phyloP scores from a whole-genome alignment of 2,329 filamentous ascomycete genomes.

The Epichloe gansuensis region DNA sequence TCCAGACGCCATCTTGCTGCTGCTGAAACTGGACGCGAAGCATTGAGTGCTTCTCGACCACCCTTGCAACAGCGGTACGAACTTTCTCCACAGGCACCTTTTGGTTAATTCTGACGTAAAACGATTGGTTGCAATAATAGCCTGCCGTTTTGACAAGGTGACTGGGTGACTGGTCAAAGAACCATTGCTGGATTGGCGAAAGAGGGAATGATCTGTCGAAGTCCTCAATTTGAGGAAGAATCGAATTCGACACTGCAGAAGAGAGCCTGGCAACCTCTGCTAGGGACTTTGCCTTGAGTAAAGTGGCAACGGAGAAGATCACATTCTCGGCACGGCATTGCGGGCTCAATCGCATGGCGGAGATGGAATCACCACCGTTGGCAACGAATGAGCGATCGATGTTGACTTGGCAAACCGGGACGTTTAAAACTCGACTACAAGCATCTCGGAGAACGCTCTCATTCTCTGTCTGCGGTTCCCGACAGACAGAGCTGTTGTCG shows the following conservation, averaged over 20 bases:
- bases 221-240: background rate
- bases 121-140: conserved; percentile 2
- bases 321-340: conserved; percentile 20
- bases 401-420: conserved; percentile 18
- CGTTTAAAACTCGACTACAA: conserved; percentile 30
- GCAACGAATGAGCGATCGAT: conserved; percentile 24
- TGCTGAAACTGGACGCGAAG: conserved; percentile 4
- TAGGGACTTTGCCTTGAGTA: background rate
- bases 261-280: background rate
- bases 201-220: background rate
- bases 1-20: background rate
- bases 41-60: conserved; percentile 7
- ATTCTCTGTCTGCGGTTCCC: background rate
- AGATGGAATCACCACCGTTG: conserved; percentile 32
- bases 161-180: conserved; percentile 1
- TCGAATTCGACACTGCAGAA: background rate
- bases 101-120: background rate
- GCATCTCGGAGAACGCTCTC: conserved; percentile 12
- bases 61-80: background rate
- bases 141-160: background rate
- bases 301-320: conserved; percentile 15
- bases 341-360: conserved; percentile 30
- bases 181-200: conserved; percentile 7
- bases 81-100: background rate
- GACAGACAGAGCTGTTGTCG: background rate